phyloP scores from a whole-genome alignment of 805 yeast species.

The Ogataea chonburiensis region DNA sequence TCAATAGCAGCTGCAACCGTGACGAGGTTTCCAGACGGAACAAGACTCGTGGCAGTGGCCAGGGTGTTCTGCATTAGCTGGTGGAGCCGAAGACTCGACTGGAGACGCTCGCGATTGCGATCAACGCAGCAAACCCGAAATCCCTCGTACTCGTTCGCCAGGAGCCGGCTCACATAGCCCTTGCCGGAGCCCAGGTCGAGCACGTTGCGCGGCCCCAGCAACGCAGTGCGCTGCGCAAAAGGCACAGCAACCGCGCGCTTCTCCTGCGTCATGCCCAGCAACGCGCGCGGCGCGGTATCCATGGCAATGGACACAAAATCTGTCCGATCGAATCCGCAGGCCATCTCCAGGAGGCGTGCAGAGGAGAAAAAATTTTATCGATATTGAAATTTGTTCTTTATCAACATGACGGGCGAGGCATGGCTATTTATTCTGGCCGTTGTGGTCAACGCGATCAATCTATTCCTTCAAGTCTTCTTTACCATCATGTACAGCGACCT shows the following conservation, averaged over 20 bases:
- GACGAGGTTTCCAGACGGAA: conserved; percentile 16
- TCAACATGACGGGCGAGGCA: conserved; percentile 33
- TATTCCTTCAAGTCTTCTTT: conserved; percentile 91
- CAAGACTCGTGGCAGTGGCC: conserved; percentile 4
- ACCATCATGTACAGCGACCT: conserved; percentile 93
- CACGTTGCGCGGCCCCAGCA: conserved; percentile 7
- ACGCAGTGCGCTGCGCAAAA: conserved; percentile 13
- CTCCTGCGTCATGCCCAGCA: conserved; percentile 19
- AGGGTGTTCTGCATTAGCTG: conserved; percentile 20
- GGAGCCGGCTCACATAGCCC: conserved; percentile 30
- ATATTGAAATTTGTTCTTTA: conserved; percentile 13
- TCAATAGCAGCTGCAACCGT: conserved; percentile 6
- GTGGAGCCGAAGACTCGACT: conserved; percentile 23
- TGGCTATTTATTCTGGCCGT: conserved; percentile 76
- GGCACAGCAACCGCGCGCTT: conserved; percentile 16
- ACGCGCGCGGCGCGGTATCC: conserved; percentile 5
- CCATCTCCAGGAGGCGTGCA: conserved; percentile 9
- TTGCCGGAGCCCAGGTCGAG: conserved; percentile 35
- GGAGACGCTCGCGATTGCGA: conserved; percentile 19
- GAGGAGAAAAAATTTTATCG: conserved; percentile 7
- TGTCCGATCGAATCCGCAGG: conserved; percentile 3
- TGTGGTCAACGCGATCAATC: conserved; percentile 77
- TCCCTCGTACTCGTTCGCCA: conserved; percentile 18
- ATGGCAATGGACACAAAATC: conserved; percentile 7
- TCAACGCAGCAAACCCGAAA: conserved; percentile 27